Base-by-base conservation (phyloP, 495 filamentous ascomycete species). In the Pyronema domesticum region DNA sequence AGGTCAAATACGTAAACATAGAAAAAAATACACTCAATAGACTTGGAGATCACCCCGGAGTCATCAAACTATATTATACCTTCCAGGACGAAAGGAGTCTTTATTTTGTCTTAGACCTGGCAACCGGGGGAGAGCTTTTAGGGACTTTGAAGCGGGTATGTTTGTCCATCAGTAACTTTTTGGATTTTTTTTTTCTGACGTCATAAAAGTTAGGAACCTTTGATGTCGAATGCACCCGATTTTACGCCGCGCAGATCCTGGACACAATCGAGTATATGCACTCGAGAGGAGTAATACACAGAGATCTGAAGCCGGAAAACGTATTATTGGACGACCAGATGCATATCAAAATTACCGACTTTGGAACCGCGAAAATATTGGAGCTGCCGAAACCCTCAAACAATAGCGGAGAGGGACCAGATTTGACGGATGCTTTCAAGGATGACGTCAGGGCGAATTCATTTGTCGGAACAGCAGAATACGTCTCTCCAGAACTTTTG, bases 1-100 rank as follows among this genome's bases (percentile, higher is more conserved):
- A 99, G 74, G 93, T 99, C 59, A 99, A 99, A 73, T 99, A 99
- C 67, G 93, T 99, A 65, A 95, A 95, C 68, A 96, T 99, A 59
- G 93, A 99, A 70, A 95, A 94, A 71, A 88, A 99, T 68, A 95
- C 93, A 8, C 74, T 99, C 36, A 99, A 99, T 64, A 81, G 89
- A 55, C 71, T 99, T 51, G 95, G 87, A 13, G 91, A 96, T 49
- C 93, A 99, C 63, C 93, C 93, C 7, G 93, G 93, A 9, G 87
- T 99, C 59, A 89, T 99, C 51, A 83, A 93, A 53, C 76, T 99
- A 39, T 99, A 95, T 64, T 99, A 99, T 70, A 99, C 93, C 6
- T 99, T 96, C 65, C 93, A 99, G 66, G 93, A 99, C 68, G 88
- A 95, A 62, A 76, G 82, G 30, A 95, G 88, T 11, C 71, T 99